Evolutionary conservation across 306 rosid species (phyloP).

Genomic region (Pterocarpus santalinus): DNA sequence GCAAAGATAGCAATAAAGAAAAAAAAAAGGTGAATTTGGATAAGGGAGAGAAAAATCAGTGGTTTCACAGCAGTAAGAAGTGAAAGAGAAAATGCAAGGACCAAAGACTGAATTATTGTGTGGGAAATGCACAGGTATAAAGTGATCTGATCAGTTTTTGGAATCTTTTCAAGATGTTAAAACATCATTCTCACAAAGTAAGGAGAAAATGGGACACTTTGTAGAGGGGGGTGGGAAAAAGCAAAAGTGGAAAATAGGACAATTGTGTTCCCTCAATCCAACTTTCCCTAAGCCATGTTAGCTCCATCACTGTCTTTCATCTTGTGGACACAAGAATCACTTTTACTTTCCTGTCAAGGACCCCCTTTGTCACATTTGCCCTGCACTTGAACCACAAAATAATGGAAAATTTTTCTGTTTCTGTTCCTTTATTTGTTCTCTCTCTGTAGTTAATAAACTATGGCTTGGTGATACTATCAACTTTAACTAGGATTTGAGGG

Average conservation of each 20-base stretch:
- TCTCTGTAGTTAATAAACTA: conserved; percentile 5
- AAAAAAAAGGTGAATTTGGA: conserved; percentile 40
- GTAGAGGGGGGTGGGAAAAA: conserved; percentile 28
- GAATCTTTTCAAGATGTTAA: conserved; percentile 64
- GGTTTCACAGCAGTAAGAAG: conserved; percentile 47
- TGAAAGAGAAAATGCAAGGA: conserved; percentile 53
- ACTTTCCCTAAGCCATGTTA: conserved; percentile 49
- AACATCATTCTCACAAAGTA: conserved; percentile 60
- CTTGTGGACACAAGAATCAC: conserved; percentile 54
- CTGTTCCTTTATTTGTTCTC: neutral
- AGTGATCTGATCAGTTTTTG: conserved; percentile 51
- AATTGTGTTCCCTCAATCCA: conserved; percentile 65
- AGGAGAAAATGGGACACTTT: conserved; percentile 44
- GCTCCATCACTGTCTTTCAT: conserved; percentile 63
- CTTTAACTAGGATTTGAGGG: conserved; percentile 23
- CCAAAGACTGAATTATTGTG: conserved; percentile 62
- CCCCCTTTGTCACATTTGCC: conserved; percentile 45
- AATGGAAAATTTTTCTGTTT: neutral
- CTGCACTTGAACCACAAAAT: conserved; percentile 18
- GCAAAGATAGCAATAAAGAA: conserved; percentile 13
- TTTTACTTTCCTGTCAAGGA: conserved; percentile 58
- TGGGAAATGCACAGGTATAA: conserved; percentile 50
- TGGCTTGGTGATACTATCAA: neutral
- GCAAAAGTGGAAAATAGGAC: conserved; percentile 61
- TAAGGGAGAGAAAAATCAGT: conserved; percentile 44